A percentile compares a stretch with the other conserved stretches of the same genome.
phyloP scores from a whole-genome alignment of 148 eudicot genomes.

The Fagopyrum esculentum region DNA sequence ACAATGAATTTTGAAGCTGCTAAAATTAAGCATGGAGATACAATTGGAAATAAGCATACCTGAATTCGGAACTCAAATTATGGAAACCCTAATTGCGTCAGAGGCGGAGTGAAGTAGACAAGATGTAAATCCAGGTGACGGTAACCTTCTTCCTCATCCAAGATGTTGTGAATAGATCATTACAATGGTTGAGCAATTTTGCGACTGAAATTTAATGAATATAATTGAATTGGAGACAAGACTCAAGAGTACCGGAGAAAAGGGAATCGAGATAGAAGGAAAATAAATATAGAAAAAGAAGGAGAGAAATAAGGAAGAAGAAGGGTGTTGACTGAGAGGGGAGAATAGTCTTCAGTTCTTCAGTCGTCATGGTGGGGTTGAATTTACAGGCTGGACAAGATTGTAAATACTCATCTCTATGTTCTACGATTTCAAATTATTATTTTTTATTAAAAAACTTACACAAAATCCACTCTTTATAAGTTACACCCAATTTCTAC shows the following conservation, averaged over 20 bases:
- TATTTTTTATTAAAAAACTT: not conserved
- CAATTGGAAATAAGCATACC: not conserved
- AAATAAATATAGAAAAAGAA: not conserved
- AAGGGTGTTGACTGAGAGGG: constrained; percentile 3
- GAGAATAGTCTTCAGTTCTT: constrained; percentile 7
- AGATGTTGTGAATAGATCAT: not conserved
- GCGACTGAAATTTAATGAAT: not conserved
- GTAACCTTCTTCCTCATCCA: not conserved
- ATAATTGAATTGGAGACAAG: not conserved
- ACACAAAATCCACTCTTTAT: too few species aligned
- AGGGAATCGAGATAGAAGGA: not conserved
- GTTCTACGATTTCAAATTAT: not conserved
- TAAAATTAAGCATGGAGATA: not conserved
- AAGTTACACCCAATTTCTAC: too few species aligned
- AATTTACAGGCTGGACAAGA: not conserved
- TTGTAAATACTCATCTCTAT: not conserved
- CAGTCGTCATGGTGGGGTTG: constrained; percentile 3
- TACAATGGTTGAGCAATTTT: not conserved
- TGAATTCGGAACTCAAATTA: not conserved
- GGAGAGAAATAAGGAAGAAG: not conserved
- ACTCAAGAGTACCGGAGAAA: not conserved
- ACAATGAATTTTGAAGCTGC: not conserved
- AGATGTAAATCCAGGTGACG: not conserved
- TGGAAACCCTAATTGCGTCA: not conserved
- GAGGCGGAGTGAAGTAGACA: not conserved